Percentiles rank a stretch among this genome's conserved stretches.
Evolutionary conservation across 1,139 yeast species (phyloP).

Genomic region (Protomyces gravidus): DNA sequence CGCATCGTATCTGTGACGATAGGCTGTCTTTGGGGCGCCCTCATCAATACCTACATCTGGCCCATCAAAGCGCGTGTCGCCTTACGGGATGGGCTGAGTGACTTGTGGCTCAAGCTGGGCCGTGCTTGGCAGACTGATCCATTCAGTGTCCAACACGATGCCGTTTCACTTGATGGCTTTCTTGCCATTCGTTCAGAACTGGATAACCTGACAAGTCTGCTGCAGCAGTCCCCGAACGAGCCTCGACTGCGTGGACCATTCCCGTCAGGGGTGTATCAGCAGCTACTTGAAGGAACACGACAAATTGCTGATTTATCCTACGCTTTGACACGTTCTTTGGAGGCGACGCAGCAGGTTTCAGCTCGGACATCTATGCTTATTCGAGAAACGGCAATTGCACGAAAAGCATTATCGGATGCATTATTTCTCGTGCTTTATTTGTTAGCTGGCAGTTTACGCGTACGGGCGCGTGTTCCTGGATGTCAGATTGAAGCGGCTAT

Average conservation of each 20-base stretch:
- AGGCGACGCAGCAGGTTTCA: constrained; percentile 41
- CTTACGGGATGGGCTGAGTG: constrained; percentile 53
- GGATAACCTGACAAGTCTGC: constrained; percentile 55
- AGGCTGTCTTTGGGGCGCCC: constrained; percentile 74
- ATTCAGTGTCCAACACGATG: constrained; percentile 20
- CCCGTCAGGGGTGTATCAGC: constrained; percentile 52
- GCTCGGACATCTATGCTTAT: background rate
- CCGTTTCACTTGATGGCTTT: constrained; percentile 34
- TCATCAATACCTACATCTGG: constrained; percentile 48
- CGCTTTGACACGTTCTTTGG: constrained; percentile 63
- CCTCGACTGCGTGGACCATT: constrained; percentile 70
- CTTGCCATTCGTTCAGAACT: constrained; percentile 49
- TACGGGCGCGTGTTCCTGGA: constrained; percentile 71
- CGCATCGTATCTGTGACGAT: constrained; percentile 66
- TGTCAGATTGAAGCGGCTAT: constrained; percentile 67
- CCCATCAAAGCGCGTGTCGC: constrained; percentile 62
- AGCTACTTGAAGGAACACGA: constrained; percentile 55
- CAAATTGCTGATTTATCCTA: constrained; percentile 69
- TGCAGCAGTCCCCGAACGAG: constrained; percentile 73
- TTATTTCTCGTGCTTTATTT: constrained; percentile 70
- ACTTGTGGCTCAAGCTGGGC: constrained; percentile 75
- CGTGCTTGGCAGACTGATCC: constrained; percentile 68
- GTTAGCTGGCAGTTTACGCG: constrained; percentile 68
- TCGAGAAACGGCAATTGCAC: constrained; percentile 57
- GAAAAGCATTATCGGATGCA: constrained; percentile 65